Base-by-base conservation (phyloP, 345 rosid genomes). In the Hibiscus syriacus region DNA sequence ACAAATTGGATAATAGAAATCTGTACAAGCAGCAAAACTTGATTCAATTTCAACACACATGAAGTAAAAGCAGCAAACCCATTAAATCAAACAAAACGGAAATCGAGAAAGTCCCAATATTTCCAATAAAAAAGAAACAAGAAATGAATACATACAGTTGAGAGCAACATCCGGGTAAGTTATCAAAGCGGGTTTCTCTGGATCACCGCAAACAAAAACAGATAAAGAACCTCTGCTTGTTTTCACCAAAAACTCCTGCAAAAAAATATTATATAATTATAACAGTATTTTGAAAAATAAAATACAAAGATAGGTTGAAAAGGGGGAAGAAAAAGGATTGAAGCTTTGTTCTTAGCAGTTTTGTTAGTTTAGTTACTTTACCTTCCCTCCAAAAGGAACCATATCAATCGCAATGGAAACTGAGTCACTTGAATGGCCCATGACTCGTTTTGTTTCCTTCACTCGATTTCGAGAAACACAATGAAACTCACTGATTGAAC, bases 161-260 rank as follows among this genome's bases (percentile, higher is more conserved):
- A 91, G 86, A 77, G 90, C 96, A 67, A 91, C 87, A 80, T 91
- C 97, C 12, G 97, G 90, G 67, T 89, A 91, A 12, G 97, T 87
- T 27, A 89, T 84, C 72, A 91, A 72, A 41, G 93, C 88, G 68
- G 96, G 97, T 80, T 91, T 91, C 75, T 84, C 90, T 63, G 72
- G 79, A 77, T 91, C 92, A 65, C 97, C 96, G 53, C 84, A 84
- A 0, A 89, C 92, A 49, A 83, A 78, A 72, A 87, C 97, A 17
- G 88, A 80, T 26, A 91, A 76, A 36, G 77, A 80, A 14, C 93
- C 97, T 79, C 76, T 79, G 72, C 88, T 83, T 23, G 96, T 91
- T 69, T 84, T 91, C 79, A 89, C 92, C 78, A 82, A 83, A 75
- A 77, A 77, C 64, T 89, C 97, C 96, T 89, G 80, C 22, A 73